These are phyloP conservation scores for Metschnikowia similis DNA, from an alignment of 805 yeast species.

Conservation along the genomic window DNA sequence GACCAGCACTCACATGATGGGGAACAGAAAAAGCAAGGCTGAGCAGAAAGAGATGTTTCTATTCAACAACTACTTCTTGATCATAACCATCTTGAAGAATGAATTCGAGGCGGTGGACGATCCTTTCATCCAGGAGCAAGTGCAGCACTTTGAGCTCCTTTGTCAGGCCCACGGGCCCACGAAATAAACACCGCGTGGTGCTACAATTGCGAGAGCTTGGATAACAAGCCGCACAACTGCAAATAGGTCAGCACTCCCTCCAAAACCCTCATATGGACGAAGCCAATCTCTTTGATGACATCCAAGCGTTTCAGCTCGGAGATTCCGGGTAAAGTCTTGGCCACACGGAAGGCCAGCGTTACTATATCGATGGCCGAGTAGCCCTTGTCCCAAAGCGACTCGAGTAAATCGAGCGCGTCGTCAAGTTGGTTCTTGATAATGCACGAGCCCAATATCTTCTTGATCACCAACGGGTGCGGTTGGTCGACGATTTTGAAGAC, in stretches of 20 bases:
- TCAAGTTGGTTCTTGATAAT: constrained; percentile 48
- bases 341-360: constrained; percentile 83
- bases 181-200: neutral
- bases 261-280: constrained; percentile 83
- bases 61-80: constrained; percentile 64
- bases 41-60: constrained; percentile 64
- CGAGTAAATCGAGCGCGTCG: constrained; percentile 58
- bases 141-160: constrained; percentile 35
- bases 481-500: constrained; percentile 94
- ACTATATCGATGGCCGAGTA: constrained; percentile 92
- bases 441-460: constrained; percentile 51
- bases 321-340: constrained; percentile 67
- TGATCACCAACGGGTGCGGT: constrained; percentile 88
- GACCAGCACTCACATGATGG: constrained; percentile 45
- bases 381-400: constrained; percentile 80
- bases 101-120: constrained; percentile 26
- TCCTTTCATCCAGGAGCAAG: constrained; percentile 32
- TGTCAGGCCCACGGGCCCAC: constrained; percentile 35
- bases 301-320: constrained; percentile 69
- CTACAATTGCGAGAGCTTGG: constrained; percentile 40
- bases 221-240: constrained; percentile 79
- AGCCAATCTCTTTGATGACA: constrained; percentile 81
- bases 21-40: constrained; percentile 29
- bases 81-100: constrained; percentile 50
- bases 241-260: constrained; percentile 90